Percentiles rank a stretch among this genome's conserved stretches.
Evolutionary conservation across 805 yeast species (phyloP).

Genomic region (Starmera dryadoides): DNA sequence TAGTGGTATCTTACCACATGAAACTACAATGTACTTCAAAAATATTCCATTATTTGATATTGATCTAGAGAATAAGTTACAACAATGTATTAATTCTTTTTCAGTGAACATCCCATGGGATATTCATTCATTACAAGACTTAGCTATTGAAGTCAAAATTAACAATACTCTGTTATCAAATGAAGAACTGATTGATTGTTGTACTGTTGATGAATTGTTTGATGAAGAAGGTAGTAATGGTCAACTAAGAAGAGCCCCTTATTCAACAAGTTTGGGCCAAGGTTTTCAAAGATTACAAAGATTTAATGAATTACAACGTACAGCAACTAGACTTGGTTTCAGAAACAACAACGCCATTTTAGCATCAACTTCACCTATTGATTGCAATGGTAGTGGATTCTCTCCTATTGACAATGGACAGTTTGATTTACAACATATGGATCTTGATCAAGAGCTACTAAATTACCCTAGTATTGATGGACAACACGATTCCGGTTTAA

Average conservation of each 20-base stretch:
- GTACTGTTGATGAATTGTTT: conserved; percentile 37
- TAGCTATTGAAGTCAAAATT: conserved; percentile 35
- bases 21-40: conserved; percentile 20
- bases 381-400: too few relatives aligned
- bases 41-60: conserved; percentile 26
- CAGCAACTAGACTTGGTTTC: conserved; percentile 1
- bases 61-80: conserved; percentile 32
- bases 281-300: conserved; percentile 16
- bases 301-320: conserved; percentile 13
- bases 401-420: too few relatives aligned
- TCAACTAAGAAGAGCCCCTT: conserved; percentile 16
- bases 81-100: conserved; percentile 36
- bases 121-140: conserved; percentile 42
- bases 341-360: not conserved
- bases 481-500: too few relatives aligned
- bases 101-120: conserved; percentile 53
- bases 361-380: not conserved
- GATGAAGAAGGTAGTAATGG: conserved; percentile 15
- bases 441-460: not conserved
- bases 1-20: conserved; percentile 32
- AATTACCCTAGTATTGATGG: too few relatives aligned
- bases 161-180: conserved; percentile 43
- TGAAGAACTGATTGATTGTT: conserved; percentile 54
- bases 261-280: conserved; percentile 18
- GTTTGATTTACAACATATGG: not conserved